A percentile compares a stretch with the other conserved stretches of the same genome.
Conservation (phyloP, 75 land plant species). For the Sequoiadendron giganteum region DNA sequence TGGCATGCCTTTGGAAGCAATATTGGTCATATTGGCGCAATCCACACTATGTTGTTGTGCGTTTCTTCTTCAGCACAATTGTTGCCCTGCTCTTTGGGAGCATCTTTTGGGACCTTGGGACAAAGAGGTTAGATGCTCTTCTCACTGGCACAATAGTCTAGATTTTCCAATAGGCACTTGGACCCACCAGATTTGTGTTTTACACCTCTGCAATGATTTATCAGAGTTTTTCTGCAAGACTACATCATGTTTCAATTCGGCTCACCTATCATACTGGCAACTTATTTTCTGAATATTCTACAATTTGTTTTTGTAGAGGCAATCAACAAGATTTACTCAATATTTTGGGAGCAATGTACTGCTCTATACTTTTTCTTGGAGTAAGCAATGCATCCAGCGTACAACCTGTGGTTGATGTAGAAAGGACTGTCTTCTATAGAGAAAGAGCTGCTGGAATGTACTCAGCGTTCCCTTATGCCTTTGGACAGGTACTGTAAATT, state of each 20-base stretch:
- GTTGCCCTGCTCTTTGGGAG: conserved; percentile 73
- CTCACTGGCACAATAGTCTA: too few relatives aligned
- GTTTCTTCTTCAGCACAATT: conserved; percentile 66
- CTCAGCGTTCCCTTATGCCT: conserved; percentile 77
- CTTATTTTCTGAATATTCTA: neutral
- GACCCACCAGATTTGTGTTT: too few relatives aligned
- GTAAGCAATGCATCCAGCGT: conserved; percentile 63
- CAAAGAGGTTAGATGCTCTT: neutral
- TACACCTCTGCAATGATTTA: neutral
- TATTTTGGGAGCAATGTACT: conserved; percentile 77
- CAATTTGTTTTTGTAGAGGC: conserved; percentile 70
- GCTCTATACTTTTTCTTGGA: conserved; percentile 72
- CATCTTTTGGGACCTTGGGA: conserved; percentile 80
- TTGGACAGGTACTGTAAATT: conserved; percentile 59
- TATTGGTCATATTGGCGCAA: conserved; percentile 84
- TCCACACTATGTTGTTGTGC: conserved; percentile 46
- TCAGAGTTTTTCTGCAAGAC: neutral
- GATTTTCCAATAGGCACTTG: too few relatives aligned
- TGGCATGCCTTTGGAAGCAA: conserved; percentile 84
- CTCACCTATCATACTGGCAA: conserved; percentile 20
- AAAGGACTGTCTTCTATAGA: conserved; percentile 82
- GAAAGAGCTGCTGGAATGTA: conserved; percentile 91
- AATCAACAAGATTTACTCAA: conserved; percentile 51
- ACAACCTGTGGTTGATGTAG: conserved; percentile 75
- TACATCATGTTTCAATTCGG: conserved; percentile 17